Conservation (phyloP, 306 rosid species). For the Lathyrus tuberosus region DNA sequence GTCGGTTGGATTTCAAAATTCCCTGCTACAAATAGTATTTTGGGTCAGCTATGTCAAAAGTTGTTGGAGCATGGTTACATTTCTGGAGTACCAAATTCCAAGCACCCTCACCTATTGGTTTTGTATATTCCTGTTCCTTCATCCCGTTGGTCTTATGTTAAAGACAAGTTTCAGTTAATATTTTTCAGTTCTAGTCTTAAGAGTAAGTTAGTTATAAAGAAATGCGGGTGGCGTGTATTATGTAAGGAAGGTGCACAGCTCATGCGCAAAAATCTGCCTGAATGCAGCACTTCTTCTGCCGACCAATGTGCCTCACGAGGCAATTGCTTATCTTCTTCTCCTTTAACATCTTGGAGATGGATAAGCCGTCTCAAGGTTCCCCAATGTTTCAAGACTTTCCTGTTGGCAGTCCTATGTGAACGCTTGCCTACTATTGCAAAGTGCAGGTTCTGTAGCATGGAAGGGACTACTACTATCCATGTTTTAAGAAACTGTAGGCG, state of each 20-base stretch:
- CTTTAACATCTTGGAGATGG: conserved; percentile 25
- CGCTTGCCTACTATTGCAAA: conserved; percentile 24
- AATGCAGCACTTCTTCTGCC: conserved; percentile 19
- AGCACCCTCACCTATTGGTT: conserved; percentile 32
- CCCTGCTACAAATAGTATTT: background rate
- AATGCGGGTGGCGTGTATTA: conserved; percentile 25
- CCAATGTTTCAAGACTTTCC: conserved; percentile 27
- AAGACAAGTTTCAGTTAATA: conserved; percentile 30
- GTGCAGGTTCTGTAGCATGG: conserved; percentile 26
- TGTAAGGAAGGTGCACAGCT: conserved; percentile 30
- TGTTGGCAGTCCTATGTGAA: conserved; percentile 30
- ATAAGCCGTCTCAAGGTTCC: conserved; percentile 30
- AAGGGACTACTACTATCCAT: conserved; percentile 22
- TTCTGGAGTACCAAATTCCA: conserved; percentile 24
- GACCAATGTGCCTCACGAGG: conserved; percentile 8
- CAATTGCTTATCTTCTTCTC: conserved; percentile 16
- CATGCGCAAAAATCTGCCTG: conserved; percentile 27
- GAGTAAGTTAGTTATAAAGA: conserved; percentile 32
- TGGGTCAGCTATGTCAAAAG: conserved; percentile 22
- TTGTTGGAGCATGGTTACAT: conserved; percentile 11
- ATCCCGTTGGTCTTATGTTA: conserved; percentile 16
- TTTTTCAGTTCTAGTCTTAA: conserved; percentile 29
- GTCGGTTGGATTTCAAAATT: conserved; percentile 32
- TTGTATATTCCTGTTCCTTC: conserved; percentile 1
- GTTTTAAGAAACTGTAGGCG: conserved; percentile 30